Conservation (phyloP, 805 yeast genomes). For the Monosporozyma siamensis region DNA sequence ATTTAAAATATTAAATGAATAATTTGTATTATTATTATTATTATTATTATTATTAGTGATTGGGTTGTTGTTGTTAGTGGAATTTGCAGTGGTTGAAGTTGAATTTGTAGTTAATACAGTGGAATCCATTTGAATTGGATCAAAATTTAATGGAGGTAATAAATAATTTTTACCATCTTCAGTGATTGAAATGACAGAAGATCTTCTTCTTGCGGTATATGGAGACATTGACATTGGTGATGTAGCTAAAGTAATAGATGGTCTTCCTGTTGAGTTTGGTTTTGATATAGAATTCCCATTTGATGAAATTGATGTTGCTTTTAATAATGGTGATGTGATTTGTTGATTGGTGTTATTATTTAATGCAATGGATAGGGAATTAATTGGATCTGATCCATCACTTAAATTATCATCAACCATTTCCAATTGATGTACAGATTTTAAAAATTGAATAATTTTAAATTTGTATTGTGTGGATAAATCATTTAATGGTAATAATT, state of each 20-base stretch:
- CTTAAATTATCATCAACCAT: not conserved
- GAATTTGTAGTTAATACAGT: not conserved
- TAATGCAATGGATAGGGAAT: not conserved
- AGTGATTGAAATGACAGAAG: conserved; percentile 8
- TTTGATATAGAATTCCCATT: not conserved
- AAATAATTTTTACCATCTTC: conserved; percentile 11
- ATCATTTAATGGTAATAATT: conserved; percentile 8
- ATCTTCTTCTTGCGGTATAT: conserved; percentile 7
- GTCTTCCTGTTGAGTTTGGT: conserved; percentile 1
- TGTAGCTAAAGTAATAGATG: conserved; percentile 6
- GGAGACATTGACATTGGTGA: conserved; percentile 7
- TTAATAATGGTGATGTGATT: not conserved
- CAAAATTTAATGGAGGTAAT: conserved; percentile 11
- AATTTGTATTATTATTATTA: not conserved
- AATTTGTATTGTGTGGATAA: conserved; percentile 8
- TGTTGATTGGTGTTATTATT: not conserved
- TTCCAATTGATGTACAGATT: conserved; percentile 6
- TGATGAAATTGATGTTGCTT: not conserved
- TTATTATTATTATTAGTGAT: not conserved
- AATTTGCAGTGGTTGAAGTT: not conserved
- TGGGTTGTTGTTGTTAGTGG: not conserved
- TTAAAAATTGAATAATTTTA: conserved; percentile 9
- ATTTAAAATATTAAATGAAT: not conserved
- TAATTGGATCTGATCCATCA: not conserved
- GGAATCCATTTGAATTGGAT: conserved; percentile 5